Evolutionary conservation across 1,284 basidiomycete species (phyloP).

Genomic region (Sporisorium reilianum): DNA sequence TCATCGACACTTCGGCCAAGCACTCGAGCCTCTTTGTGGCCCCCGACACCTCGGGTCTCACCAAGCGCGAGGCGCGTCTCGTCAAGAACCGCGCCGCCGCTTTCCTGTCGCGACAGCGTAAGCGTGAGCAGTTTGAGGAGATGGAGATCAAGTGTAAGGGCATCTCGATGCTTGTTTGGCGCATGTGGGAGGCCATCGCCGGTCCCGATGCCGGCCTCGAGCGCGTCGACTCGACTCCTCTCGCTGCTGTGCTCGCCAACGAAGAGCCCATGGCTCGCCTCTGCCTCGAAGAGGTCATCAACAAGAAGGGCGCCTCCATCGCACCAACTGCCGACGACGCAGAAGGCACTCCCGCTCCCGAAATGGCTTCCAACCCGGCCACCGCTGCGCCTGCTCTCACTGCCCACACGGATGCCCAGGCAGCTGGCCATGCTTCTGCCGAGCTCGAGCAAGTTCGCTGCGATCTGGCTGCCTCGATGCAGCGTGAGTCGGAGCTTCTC

Average conservation of each 20-base stretch:
- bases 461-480: constrained; percentile 32
- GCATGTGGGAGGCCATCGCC: constrained; percentile 60
- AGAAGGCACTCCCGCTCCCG: constrained; percentile 35
- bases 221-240: constrained; percentile 29
- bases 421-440: constrained; percentile 11
- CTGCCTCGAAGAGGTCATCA: constrained; percentile 55
- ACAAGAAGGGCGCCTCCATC: constrained; percentile 56
- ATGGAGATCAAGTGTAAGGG: constrained; percentile 81
- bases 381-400: constrained; percentile 1
- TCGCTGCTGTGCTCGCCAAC: constrained; percentile 42
- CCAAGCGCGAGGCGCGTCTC: constrained; percentile 87
- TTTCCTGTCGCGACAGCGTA: constrained; percentile 87
- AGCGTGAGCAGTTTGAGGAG: constrained; percentile 88
- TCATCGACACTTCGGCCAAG: constrained; percentile 68
- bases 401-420: constrained; percentile 3
- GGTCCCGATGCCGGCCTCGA: constrained; percentile 44
- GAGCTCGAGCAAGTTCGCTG: constrained; percentile 46
- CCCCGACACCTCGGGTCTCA: constrained; percentile 86
- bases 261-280: constrained; percentile 48
- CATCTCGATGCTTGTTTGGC: constrained; percentile 64
- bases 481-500: constrained; percentile 28
- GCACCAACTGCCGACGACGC: constrained; percentile 56
- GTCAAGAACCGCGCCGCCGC: constrained; percentile 92
- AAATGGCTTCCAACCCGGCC: constrained; percentile 4
- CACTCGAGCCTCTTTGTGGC: constrained; percentile 76